Evolutionary conservation across 2,329 filamentous ascomycete species (phyloP).

Genomic region (Uncinocarpus reesii): DNA sequence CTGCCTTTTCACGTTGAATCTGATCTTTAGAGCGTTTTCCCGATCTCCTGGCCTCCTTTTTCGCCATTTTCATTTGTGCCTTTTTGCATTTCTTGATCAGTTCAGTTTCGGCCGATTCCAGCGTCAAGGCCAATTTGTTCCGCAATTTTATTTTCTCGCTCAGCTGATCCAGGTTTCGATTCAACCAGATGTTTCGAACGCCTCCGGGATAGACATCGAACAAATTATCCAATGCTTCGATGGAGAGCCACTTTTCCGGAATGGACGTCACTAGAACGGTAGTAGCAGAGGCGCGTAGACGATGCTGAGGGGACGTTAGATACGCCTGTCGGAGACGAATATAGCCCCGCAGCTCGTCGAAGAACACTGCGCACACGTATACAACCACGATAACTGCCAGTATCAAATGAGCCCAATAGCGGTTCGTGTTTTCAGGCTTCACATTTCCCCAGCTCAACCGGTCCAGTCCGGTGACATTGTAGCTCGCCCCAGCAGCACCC

Average conservation of each 20-base stretch:
- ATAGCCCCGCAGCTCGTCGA: conserved; percentile 74
- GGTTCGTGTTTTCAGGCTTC: conserved; percentile 49
- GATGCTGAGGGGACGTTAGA: conserved; percentile 86
- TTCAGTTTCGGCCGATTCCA: conserved; percentile 76
- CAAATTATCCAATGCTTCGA: conserved; percentile 67
- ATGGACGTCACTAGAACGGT: conserved; percentile 90
- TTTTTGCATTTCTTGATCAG: conserved; percentile 72
- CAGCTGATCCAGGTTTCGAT: conserved; percentile 73
- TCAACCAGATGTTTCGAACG: conserved; percentile 93
- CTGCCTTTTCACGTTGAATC: conserved; percentile 39
- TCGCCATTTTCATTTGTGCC: conserved; percentile 60
- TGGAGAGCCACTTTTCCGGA: conserved; percentile 77
- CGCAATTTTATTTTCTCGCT: conserved; percentile 73
- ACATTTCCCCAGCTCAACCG: conserved; percentile 83
- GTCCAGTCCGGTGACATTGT: conserved; percentile 59
- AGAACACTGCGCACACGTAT: conserved; percentile 82
- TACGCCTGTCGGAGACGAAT: conserved; percentile 91
- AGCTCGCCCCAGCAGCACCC: conserved; percentile 24
- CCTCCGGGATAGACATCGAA: conserved; percentile 96
- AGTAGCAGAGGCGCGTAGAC: conserved; percentile 83
- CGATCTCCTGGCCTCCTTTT: conserved; percentile 52
- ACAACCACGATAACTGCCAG: conserved; percentile 66
- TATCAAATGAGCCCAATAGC: conserved; percentile 76
- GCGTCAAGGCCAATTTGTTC: conserved; percentile 55
- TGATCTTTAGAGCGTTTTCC: conserved; percentile 37